Conservation (phyloP, 345 rosid species). For the Gynandropsis gynandra region DNA sequence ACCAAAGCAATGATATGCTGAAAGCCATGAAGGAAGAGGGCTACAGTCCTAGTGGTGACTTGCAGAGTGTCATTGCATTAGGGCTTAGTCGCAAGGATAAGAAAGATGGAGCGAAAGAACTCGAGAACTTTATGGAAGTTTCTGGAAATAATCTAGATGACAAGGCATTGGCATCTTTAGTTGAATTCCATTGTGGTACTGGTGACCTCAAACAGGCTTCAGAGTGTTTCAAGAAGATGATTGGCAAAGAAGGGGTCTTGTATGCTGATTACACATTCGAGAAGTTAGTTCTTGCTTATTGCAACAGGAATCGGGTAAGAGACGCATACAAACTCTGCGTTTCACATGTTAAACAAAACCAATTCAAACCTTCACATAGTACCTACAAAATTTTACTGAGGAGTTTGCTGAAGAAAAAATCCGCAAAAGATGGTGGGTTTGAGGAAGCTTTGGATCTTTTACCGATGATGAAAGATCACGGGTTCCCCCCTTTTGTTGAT, state of each 20-base stretch:
- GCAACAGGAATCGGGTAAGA: conserved; percentile 46
- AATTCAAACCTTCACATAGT: conserved; percentile 49
- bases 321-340: conserved; percentile 60
- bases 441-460: conserved; percentile 57
- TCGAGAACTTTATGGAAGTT: conserved; percentile 41
- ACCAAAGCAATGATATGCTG: conserved; percentile 50
- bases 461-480: conserved; percentile 63
- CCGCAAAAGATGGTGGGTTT: conserved; percentile 54
- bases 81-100: conserved; percentile 49
- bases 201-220: conserved; percentile 64
- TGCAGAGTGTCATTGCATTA: conserved; percentile 51
- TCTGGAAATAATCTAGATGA: conserved; percentile 46
- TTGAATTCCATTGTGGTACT: conserved; percentile 66
- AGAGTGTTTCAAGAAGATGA: conserved; percentile 47
- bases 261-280: conserved; percentile 48
- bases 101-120: conserved; percentile 44
- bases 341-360: conserved; percentile 28
- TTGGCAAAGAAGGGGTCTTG: conserved; percentile 39
- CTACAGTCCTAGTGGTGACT: conserved; percentile 33
- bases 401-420: conserved; percentile 47
- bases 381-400: conserved; percentile 56
- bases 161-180: conserved; percentile 50
- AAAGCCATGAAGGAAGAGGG: conserved; percentile 59
- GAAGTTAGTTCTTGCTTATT: conserved; percentile 53
- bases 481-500: conserved; percentile 67